phyloP scores from a whole-genome alignment of 306 rosid species.

The Lithocarpus polystachyus region DNA sequence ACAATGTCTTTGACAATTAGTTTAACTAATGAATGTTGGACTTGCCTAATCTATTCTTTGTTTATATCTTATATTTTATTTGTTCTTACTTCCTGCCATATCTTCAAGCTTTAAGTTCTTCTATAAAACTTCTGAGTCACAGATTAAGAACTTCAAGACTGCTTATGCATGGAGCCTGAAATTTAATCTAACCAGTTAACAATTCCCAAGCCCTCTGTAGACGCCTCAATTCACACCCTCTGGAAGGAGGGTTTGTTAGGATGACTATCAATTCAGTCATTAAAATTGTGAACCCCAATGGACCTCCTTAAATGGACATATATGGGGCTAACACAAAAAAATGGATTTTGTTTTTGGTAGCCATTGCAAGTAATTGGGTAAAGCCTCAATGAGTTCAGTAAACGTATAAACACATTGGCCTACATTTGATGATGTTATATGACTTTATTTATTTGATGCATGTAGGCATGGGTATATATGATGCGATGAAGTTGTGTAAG shows the following conservation, averaged over 20 bases:
- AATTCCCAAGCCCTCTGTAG: not conserved
- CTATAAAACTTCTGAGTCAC: not conserved
- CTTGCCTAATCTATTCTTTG: not conserved
- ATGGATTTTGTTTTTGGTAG: not conserved
- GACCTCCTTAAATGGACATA: not conserved
- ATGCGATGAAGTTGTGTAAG: slow-evolving; percentile 93
- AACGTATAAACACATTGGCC: not conserved
- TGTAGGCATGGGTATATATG: slow-evolving; percentile 96
- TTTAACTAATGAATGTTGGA: not conserved
- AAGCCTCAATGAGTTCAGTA: not conserved
- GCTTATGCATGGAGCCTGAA: not conserved
- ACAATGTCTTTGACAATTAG: not conserved
- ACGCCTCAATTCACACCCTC: not conserved
- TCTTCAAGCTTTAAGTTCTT: not conserved
- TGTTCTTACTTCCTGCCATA: not conserved
- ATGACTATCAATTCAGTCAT: not conserved
- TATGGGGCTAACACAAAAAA: not conserved
- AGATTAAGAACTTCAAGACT: not conserved
- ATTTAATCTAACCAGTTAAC: not conserved
- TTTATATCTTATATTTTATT: not conserved
- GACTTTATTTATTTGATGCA: slow-evolving; percentile 13
- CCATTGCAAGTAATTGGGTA: not conserved
- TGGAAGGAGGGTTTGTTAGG: not conserved
- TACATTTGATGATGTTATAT: slow-evolving; percentile 13
- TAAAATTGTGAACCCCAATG: not conserved